Evolutionary conservation across 2,329 filamentous ascomycete genomes (phyloP), one percentile per base, ranked within the genome.

Genomic region (Ilyonectria sp.): DNA sequence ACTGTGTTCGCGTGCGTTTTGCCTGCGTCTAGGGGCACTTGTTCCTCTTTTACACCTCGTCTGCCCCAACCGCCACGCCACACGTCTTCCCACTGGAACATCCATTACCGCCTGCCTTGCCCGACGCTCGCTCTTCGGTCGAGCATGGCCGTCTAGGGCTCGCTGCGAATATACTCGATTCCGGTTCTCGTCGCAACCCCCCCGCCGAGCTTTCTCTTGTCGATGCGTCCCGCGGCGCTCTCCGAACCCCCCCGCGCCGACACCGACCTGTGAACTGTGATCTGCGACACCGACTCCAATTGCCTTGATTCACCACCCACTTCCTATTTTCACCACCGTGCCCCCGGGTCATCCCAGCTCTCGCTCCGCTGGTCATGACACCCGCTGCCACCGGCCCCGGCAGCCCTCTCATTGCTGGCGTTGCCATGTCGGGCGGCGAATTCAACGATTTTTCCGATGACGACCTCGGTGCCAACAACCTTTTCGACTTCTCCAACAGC

Each of bases 391-490:
- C 74, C 66, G 75, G 75, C 74, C 71, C 68, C 72, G 74, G 79
- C 76, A 81, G 80, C 77, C 81, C 81, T 78, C 74, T 83, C 60
- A 82, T 82, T 69, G 76, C 78, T 74, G 79, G 78, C 73, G 74
- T 75, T 75, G 78, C 75, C 73, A 78, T 82, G 75, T 74, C 79
- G 70, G 77, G 74, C 74, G 73, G 78, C 75, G 80, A 82, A 55
- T 80, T 79, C 63, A 76, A 79, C 72, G 79, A 82, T 55, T 78
- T 80, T 68, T 76, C 79, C 68, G 80, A 83, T 74, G 79, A 81
- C 72, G 78, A 80, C 31, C 73, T 81, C 63, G 73, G 70, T 58
- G 69, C 75, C 68, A 71, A 78, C 54, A 79, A 75, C 67, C 67
- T 80, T 53, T 76, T 82, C 73, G 78, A 81, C 64, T 79, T 81